Percentiles rank a stretch among this genome's conserved stretches.
Evolutionary conservation across 257 asterid genomes (phyloP).

Genomic region (Nicotiana paniculata): DNA sequence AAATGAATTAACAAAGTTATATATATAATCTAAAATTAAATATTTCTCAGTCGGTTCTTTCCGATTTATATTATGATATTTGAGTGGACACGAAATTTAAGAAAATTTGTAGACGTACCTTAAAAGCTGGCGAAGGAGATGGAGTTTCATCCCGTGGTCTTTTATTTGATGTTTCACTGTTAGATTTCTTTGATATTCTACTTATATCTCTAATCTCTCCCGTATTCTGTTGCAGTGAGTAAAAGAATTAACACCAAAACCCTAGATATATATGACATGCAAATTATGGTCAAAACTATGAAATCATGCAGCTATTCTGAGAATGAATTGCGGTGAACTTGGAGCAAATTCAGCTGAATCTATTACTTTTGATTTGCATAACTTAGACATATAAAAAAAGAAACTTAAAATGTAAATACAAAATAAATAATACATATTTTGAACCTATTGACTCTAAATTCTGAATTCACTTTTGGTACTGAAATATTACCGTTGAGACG

Average conservation of each 20-base stretch:
- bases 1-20: not conserved
- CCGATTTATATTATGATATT: not conserved
- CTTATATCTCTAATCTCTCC: conserved; percentile 27
- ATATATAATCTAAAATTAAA: not conserved
- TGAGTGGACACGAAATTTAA: not conserved
- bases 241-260: not conserved
- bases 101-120: conserved; percentile 33
- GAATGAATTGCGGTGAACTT: no score
- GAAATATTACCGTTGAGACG: not conserved
- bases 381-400: not conserved
- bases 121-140: conserved; percentile 55
- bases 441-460: not conserved
- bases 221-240: conserved; percentile 19
- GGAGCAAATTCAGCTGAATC: not conserved
- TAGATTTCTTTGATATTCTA: conserved; percentile 30
- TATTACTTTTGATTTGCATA: not conserved
- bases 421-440: not conserved
- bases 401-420: not conserved
- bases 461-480: not conserved
- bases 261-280: not conserved
- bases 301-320: not conserved
- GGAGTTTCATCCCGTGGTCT: conserved; percentile 53
- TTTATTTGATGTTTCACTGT: conserved; percentile 43
- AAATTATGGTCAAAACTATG: not conserved
- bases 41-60: no score